Evolutionary conservation across 2,329 filamentous ascomycete genomes (phyloP).

Genomic region (Apiospora arundinis): DNA sequence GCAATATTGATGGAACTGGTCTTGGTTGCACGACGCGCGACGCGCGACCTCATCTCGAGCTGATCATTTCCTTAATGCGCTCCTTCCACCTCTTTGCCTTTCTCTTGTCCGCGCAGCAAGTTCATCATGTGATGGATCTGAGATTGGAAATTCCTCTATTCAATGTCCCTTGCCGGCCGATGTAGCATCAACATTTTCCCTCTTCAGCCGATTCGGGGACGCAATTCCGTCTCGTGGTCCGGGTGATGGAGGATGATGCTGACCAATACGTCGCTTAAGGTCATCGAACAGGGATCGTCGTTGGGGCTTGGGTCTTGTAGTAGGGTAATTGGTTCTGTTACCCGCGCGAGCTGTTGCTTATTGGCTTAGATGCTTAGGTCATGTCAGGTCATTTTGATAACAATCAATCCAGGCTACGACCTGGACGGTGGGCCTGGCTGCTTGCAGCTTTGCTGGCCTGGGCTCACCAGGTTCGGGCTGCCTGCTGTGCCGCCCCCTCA

Average conservation of each 20-base stretch:
- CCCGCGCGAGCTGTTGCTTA: not conserved
- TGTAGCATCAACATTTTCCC: not conserved
- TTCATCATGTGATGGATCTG: not conserved
- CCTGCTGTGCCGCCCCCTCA: not conserved
- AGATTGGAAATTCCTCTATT: not conserved
- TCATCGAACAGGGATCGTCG: not conserved
- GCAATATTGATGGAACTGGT: not conserved
- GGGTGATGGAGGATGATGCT: not conserved
- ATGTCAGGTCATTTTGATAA: conserved; percentile 12
- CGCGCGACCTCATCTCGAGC: not conserved
- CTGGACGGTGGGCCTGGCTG: conserved; percentile 6
- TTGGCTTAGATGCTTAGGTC: not conserved
- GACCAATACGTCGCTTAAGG: not conserved
- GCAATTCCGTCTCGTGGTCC: conserved; percentile 2
- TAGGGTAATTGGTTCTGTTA: conserved; percentile 5
- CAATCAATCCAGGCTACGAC: conserved; percentile 12
- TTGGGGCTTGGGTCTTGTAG: not conserved
- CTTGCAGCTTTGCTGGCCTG: not conserved
- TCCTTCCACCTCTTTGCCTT: not conserved
- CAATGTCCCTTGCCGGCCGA: not conserved
- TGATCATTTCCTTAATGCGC: conserved; percentile 1
- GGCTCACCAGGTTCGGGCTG: not conserved
- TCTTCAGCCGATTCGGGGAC: conserved; percentile 10
- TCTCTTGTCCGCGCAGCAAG: not conserved
- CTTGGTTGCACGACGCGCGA: not conserved